These are phyloP conservation scores for Gnetum montanum DNA, from an alignment of 75 land plant genomes.

Conservation along the genomic window DNA sequence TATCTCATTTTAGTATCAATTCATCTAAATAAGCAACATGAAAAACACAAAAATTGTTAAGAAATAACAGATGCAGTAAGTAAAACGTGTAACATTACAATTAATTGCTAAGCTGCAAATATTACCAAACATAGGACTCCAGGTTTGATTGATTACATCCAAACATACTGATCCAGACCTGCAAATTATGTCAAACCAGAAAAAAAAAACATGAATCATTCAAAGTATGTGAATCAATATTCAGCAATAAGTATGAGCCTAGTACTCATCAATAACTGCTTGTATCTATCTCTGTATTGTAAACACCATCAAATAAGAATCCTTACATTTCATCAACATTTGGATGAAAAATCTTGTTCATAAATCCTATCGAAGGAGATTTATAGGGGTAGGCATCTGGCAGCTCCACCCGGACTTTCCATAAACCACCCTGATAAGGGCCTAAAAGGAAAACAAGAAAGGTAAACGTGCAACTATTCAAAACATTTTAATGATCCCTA, in stretches of 20 bases:
- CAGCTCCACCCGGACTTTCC: constrained; percentile 47
- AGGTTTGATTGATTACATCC: constrained; percentile 33
- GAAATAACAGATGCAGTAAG: too few species aligned
- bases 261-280: too few species aligned
- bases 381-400: constrained; percentile 54
- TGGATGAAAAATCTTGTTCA: constrained; percentile 47
- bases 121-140: constrained; percentile 35
- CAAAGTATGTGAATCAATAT: not conserved
- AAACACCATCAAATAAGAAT: not conserved
- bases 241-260: too few species aligned
- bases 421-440: constrained; percentile 38
- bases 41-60: too few species aligned
- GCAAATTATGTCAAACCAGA: not conserved
- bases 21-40: not conserved
- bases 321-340: constrained; percentile 44
- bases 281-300: too few species aligned
- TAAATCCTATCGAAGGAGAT: constrained; percentile 51
- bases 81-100: too few species aligned
- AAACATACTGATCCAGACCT: constrained; percentile 33
- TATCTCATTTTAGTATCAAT: not conserved
- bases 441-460: constrained; percentile 28
- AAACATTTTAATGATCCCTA: too few species aligned
- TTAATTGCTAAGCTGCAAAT: too few species aligned
- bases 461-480: too few species aligned
- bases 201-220: not conserved